phyloP scores from a whole-genome alignment of 345 rosid genomes.

The Pistacia vera region DNA sequence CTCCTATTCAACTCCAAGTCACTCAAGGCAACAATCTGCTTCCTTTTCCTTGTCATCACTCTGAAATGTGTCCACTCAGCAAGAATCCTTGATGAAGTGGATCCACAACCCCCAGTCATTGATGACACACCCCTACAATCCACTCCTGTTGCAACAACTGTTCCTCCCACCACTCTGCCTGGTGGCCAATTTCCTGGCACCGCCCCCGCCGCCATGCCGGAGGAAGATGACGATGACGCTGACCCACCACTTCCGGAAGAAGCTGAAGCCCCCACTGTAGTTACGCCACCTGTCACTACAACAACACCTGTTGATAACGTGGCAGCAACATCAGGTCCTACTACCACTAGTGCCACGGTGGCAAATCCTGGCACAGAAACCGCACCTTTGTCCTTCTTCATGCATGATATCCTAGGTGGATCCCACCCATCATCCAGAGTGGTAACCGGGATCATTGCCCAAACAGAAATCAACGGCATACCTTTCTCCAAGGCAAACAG shows the following conservation, averaged over 20 bases:
- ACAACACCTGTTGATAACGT: conserved; percentile 26
- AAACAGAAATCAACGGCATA: conserved; percentile 68
- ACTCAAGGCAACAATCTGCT: conserved; percentile 27
- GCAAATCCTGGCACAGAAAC: conserved; percentile 24
- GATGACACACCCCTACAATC: neutral
- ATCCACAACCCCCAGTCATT: conserved; percentile 35
- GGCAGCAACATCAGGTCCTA: conserved; percentile 20
- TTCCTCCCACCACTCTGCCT: conserved; percentile 40
- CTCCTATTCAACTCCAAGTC: conserved; percentile 7
- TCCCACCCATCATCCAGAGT: conserved; percentile 75
- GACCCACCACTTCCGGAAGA: conserved; percentile 30
- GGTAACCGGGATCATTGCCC: conserved; percentile 79
- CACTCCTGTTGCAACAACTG: conserved; percentile 22
- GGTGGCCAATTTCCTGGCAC: conserved; percentile 46
- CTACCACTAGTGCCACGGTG: conserved; percentile 27
- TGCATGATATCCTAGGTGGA: conserved; percentile 80
- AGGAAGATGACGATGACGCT: conserved; percentile 16
- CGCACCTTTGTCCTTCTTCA: conserved; percentile 67
- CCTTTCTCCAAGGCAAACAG: conserved; percentile 79
- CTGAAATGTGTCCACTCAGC: conserved; percentile 46
- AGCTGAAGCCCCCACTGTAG: conserved; percentile 20
- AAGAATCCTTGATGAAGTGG: conserved; percentile 62
- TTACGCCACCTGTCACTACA: conserved; percentile 12
- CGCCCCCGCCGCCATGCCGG: conserved; percentile 28
- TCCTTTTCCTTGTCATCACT: conserved; percentile 46